Evolutionary conservation across 352 stramenopile genomes (phyloP).

Genomic region (Phytophthora sansomeana): DNA sequence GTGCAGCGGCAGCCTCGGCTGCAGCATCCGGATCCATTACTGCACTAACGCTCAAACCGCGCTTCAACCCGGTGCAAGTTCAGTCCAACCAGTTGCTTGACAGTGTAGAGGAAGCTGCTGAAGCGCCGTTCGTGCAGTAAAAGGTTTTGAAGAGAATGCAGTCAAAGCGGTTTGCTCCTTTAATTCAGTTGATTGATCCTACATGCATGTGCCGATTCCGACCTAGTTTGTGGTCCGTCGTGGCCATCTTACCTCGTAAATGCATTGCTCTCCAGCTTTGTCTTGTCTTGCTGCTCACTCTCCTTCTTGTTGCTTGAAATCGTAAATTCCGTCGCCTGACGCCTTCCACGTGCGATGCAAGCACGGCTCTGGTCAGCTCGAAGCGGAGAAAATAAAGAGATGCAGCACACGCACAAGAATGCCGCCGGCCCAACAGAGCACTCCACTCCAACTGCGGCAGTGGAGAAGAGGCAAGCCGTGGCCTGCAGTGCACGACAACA

Average conservation of each 20-base stretch:
- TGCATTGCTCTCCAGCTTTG: constrained; percentile 20
- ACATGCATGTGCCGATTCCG: constrained; percentile 15
- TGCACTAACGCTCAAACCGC: constrained; percentile 29
- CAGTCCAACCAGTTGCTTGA: constrained; percentile 64
- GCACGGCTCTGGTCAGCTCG: constrained; percentile 10
- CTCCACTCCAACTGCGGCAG: constrained; percentile 10
- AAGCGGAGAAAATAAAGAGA: constrained; percentile 25
- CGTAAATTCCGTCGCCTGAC: constrained; percentile 9
- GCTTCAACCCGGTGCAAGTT: constrained; percentile 77
- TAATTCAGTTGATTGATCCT: constrained; percentile 19
- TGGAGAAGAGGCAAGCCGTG: constrained; percentile 3
- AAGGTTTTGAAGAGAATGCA: not conserved
- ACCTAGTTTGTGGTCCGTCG: constrained; percentile 10
- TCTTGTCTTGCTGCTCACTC: constrained; percentile 14
- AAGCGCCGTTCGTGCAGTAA: constrained; percentile 54
- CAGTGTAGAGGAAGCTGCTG: constrained; percentile 56
- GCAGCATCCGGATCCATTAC: constrained; percentile 31
- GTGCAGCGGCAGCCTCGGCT: constrained; percentile 26
- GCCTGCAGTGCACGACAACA: constrained; percentile 23
- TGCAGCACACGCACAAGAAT: constrained; percentile 21
- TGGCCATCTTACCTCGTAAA: constrained; percentile 16
- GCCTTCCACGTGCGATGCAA: constrained; percentile 9
- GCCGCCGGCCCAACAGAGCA: constrained; percentile 5
- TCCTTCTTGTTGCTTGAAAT: constrained; percentile 8
- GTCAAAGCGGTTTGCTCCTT: constrained; percentile 13